phyloP scores from a whole-genome alignment of 257 asterid species.

The Buddleja alternifolia region DNA sequence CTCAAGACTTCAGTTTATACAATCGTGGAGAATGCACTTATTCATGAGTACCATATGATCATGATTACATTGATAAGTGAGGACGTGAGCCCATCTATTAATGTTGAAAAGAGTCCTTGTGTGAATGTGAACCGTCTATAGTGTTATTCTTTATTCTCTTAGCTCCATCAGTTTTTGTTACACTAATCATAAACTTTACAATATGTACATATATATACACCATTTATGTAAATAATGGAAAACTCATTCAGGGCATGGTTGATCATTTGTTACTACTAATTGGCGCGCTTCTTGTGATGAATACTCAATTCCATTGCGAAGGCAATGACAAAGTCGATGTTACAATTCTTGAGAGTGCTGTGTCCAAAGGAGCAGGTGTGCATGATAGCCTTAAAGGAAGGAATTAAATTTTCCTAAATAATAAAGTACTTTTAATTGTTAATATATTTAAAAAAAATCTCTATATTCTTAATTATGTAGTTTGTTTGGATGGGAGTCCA shows the following conservation, averaged over 20 bases:
- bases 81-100: too few relatives aligned
- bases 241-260: slow-evolving; percentile 11
- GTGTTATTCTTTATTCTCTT: neutral
- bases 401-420: too few relatives aligned
- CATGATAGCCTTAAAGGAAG: too few relatives aligned
- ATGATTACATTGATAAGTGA: too few relatives aligned
- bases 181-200: neutral
- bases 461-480: neutral
- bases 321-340: neutral
- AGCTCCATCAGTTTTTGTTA: neutral
- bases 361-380: slow-evolving; percentile 16
- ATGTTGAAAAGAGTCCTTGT: too few relatives aligned
- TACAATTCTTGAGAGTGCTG: slow-evolving; percentile 1
- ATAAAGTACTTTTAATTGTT: neutral
- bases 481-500: slow-evolving; percentile 26
- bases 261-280: slow-evolving; percentile 2
- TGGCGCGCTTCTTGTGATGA: neutral
- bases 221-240: neutral
- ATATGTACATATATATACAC: neutral
- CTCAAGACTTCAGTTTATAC: too few relatives aligned
- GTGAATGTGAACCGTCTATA: too few relatives aligned
- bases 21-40: too few relatives aligned
- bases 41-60: too few relatives aligned
- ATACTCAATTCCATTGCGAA: neutral
- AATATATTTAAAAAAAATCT: too few relatives aligned